Evolutionary conservation across 768 basidiomycete species (phyloP), one percentile per base, ranked within the genome.

Genomic region (Auricularia auricula-judae): DNA sequence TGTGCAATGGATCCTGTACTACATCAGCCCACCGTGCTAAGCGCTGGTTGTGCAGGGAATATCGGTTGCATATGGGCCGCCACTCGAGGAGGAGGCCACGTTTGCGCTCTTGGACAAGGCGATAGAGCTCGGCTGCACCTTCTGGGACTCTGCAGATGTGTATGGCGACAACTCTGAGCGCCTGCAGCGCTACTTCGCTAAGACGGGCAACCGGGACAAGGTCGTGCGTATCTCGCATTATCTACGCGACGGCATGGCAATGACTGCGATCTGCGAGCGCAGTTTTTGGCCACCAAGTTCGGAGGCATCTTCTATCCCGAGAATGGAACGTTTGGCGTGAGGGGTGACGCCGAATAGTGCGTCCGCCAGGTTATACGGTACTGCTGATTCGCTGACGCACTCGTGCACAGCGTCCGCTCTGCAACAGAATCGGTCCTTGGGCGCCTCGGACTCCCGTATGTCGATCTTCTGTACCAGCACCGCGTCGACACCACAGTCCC

Each of bases 401-500:
- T 10, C 11, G 7, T 59, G 47, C 29, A 4, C 35, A 63, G 63
- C 21, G 35, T 35, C 51, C 56, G 56, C 56, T 29, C 23, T 1
- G 56, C 56, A 5, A 18, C 29, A 4, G 56, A 59, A 10, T 29
- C 23, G 56, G 56, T 59, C 36, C 47, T 33, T 14, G 53, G n/a
- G 3, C 39, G 47, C 21, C 47, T 51, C 16, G 44, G 63, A 2
- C 16, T 51, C 29, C 36, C 56, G 1, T 70, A 71, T 59, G 69
- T 74, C 47, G 72, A 74, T 61, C 66, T 74, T 18, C 62, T 63
- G 36, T 74, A 74, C 63, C 71, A 71, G 68, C 75, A 76, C 65
- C 73, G 75, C n/a, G 71, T 72, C n/a, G 74, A 75, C 59, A 69
- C 71, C 21, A 62, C 65, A 35, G 73, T 74, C 39, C 74, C 73